These are phyloP conservation scores for Linum trigynum DNA, from an alignment of 345 rosid species.

Conservation along the genomic window DNA sequence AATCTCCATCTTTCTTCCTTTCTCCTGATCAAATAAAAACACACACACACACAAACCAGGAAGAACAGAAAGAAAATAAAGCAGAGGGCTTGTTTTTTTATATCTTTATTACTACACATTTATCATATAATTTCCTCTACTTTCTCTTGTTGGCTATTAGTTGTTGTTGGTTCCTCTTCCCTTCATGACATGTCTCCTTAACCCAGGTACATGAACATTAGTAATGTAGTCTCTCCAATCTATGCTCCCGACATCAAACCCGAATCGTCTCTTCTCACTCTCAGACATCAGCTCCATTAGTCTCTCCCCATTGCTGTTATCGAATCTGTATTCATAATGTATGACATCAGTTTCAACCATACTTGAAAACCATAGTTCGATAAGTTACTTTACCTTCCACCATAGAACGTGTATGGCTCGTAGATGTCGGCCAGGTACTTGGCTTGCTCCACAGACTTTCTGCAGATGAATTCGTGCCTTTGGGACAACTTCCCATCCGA, in stretches of 20 bases:
- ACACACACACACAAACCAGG: no score
- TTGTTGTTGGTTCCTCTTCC: constrained; percentile 1
- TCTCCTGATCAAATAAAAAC: no score
- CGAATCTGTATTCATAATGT: constrained; percentile 42
- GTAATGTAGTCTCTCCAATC: constrained; percentile 4
- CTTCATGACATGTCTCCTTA: constrained; percentile 5
- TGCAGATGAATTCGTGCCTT: constrained; percentile 52
- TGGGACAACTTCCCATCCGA: constrained; percentile 41
- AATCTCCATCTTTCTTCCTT: no score
- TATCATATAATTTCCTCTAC: no score
- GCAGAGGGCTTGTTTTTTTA: no score
- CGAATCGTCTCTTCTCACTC: constrained; percentile 58
- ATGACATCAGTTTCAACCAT: background rate
- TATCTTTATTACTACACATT: no score
- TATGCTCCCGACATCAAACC: constrained; percentile 31
- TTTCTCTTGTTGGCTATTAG: background rate
- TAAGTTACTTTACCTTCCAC: constrained; percentile 51
- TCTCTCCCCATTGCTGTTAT: constrained; percentile 65
- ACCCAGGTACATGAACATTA: constrained; percentile 2
- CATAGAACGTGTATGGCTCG: constrained; percentile 80
- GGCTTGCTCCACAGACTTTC: constrained; percentile 72
- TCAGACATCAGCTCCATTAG: constrained; percentile 72
- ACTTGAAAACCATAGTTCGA: background rate
- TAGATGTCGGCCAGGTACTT: constrained; percentile 71
- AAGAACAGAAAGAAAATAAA: no score